Base-by-base conservation (phyloP, 768 basidiomycete species). In the Xerocomellus chrysenteron region DNA sequence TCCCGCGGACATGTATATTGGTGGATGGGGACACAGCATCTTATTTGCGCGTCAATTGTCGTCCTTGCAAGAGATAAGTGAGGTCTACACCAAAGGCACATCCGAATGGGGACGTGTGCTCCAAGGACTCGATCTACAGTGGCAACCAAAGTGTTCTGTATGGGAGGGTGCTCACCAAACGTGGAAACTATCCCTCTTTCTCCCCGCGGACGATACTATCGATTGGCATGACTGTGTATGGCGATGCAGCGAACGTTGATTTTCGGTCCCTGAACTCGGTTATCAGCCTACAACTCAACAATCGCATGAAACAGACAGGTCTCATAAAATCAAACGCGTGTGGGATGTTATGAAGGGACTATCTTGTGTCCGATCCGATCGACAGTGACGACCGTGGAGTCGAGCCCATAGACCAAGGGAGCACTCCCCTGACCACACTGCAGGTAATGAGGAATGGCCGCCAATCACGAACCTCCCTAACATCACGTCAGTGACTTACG, bases 241-340 rank as follows among this genome's bases (percentile, higher is more conserved):
- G 55, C 37, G 19, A 56, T 55, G 19, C 44, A 39, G 21, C 3
- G 13, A 17, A 12, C 2, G 17, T 13, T 17, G 28, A 32, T 33
- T 47, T 32, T 54, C 56, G 32, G 61, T 58, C 48, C 52, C 61
- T 63, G 50, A 51, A 11, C 13, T 52, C 44, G 48, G 40, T 39
- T 40, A 30, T 41, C 45, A n/a, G 26, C 16, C 12, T 35, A 48
- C 52, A 39, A 50, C 5, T 36, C 35, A 13, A 55, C 30, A 45
- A 2, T 30, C 39, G 16, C 55, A 57, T 24, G 47, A 33, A 39
- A 47, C n/a, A 8, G 17, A 40, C 12, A 26, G 35, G 24, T 39
- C 28, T 17, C 47, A 40, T 40, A 5, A 48, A 48, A 16, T 4
- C 21, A 21, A 43, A 39, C 19, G 40, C 32, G 46, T 54, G 61